Conservation (phyloP, 2,329 filamentous ascomycete genomes). For the Fusarium sp. region DNA sequence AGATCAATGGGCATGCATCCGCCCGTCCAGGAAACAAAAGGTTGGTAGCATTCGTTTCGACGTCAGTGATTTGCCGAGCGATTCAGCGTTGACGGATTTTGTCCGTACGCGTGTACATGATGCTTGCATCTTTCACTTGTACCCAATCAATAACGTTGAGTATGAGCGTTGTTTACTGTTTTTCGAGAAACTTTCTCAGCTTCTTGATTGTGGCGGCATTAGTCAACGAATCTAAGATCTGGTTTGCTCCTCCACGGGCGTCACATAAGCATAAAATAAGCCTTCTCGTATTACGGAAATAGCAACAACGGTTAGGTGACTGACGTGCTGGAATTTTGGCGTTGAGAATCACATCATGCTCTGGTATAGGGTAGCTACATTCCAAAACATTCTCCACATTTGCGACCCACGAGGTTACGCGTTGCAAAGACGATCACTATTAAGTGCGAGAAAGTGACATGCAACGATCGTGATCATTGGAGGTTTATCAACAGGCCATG, state of each 20-base stretch:
- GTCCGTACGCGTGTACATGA: not conserved
- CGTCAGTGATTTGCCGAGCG: not conserved
- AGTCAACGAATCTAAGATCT: not conserved
- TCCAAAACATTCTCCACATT: not conserved
- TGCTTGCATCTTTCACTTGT: not conserved
- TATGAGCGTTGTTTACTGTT: not conserved
- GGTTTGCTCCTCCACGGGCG: not conserved
- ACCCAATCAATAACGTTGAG: not conserved
- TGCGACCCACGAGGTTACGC: too few species aligned
- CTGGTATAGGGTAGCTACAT: not conserved
- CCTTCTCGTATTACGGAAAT: not conserved
- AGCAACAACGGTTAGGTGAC: not conserved
- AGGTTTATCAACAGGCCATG: not conserved
- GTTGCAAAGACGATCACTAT: not conserved
- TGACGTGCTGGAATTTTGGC: not conserved
- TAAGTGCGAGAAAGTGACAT: not conserved
- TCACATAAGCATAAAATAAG: conserved; percentile 5
- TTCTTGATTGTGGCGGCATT: not conserved
- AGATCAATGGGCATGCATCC: not conserved
- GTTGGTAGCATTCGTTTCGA: not conserved
- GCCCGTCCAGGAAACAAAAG: not conserved
- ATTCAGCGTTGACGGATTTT: not conserved
- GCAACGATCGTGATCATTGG: not conserved
- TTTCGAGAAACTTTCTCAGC: too few species aligned
- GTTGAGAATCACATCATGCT: not conserved